Evolutionary conservation across 1,284 basidiomycete genomes (phyloP), one percentile per base, ranked within the genome.

Genomic region (Trichosporon asahii): DNA sequence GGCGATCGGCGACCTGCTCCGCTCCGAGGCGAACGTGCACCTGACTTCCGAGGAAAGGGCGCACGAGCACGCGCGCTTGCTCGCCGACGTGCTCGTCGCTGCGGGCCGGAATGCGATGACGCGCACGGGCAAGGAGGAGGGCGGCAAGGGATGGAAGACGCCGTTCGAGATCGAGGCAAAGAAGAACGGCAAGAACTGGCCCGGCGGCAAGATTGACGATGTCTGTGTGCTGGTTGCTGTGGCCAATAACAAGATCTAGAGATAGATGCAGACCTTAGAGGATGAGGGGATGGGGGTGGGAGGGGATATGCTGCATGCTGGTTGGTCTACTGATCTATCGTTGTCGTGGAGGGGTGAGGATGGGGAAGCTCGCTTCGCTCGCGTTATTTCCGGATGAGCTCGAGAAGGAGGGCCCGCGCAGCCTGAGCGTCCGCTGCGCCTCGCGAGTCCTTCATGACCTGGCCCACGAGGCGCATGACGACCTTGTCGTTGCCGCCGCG

Each of bases 391-490:
- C 69, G 73, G 31, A 84, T 69, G 21, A 82, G 66, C 31, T 77
- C 72, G 37, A 79, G 40, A 27, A 86, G 71, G 18, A 81, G 71
- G 64, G 78, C 79, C 53, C 76, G 79, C 0, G 84, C 84, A 46
- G 78, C 74, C 65, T 79, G 77, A 1, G 87, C 86, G 76, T 97
- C 90, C 23, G 90, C 93, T 37, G 89, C 86, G 3, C 95, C 95
- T 70, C 88, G 86, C 70, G 90, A 92, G 66, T 88, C 82, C 82
- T 90, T 92, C 94, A 98, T 98, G 25, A 96, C 92, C 79, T 89
- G 87, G 0, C 96, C 96, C 7, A 98, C 87, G 37, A 99, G 87
- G 72, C 91, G 90, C 85, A 94, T 94, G 53, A 98, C 79, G 1
- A 95, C 94, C 73, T 92, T 94, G 33, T 85, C 82, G 70, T 93